Conservation (phyloP, 2,329 filamentous ascomycete species). For the Diplodia intermedia region DNA sequence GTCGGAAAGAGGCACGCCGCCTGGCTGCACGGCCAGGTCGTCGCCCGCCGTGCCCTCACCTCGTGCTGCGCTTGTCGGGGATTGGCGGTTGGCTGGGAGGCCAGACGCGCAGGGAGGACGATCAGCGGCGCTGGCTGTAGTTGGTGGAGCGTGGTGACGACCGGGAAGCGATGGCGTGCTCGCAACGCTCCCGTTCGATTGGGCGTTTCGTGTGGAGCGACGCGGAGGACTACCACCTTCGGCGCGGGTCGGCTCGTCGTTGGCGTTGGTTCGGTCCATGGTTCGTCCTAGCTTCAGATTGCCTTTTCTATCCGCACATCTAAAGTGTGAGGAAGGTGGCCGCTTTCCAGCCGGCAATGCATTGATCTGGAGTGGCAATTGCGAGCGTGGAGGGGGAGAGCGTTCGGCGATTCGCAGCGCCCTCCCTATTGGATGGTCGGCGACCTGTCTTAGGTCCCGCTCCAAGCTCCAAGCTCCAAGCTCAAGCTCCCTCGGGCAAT, state of each 20-base stretch:
- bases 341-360: neutral
- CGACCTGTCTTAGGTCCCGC: neutral
- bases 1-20: neutral
- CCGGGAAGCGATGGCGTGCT: constrained; percentile 25
- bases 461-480: neutral
- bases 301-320: neutral
- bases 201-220: constrained; percentile 8
- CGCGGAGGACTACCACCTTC: neutral
- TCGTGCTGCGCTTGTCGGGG: neutral
- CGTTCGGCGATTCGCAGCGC: neutral
- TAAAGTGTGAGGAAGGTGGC: neutral
- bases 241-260: constrained; percentile 24
- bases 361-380: neutral
- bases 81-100: neutral
- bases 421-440: constrained; percentile 6
- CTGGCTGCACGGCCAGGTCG: neutral
- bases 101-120: neutral
- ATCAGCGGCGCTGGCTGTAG: neutral
- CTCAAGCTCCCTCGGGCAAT: neutral
- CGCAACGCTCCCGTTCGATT: neutral
- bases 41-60: neutral
- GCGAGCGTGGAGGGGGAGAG: neutral
- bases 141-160: neutral
- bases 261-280: constrained; percentile 5
- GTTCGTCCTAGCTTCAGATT: too few species aligned